Conservation (phyloP, 2,329 filamentous ascomycete genomes). For the Nannizziopsis arthrosporioides region DNA sequence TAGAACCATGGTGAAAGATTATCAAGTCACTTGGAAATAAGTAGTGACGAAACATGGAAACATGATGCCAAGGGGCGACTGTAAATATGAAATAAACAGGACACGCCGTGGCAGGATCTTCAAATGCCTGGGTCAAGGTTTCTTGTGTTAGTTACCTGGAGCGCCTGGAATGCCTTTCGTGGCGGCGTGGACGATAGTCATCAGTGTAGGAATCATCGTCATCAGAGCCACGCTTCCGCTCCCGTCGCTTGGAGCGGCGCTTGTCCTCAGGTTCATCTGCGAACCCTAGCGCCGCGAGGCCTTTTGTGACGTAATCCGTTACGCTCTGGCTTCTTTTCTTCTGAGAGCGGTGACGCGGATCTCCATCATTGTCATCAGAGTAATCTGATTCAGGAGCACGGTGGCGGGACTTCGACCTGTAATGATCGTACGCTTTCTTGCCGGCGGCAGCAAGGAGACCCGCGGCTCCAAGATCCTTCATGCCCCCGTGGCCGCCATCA, state of each 20-base stretch:
- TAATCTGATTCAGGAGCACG: slow-evolving; percentile 19
- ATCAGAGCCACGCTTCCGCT: slow-evolving; percentile 23
- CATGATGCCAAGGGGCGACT: neutral
- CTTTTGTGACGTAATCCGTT: slow-evolving; percentile 35
- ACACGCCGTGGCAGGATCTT: neutral
- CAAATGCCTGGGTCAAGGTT: neutral
- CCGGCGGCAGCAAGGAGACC: slow-evolving; percentile 38
- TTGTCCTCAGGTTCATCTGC: slow-evolving; percentile 17
- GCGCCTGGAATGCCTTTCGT: slow-evolving; percentile 9
- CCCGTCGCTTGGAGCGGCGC: slow-evolving; percentile 18
- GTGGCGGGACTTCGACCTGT: slow-evolving; percentile 32
- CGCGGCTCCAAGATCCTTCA: slow-evolving; percentile 34
- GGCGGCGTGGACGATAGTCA: slow-evolving; percentile 27
- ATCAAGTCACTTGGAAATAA: too few species aligned
- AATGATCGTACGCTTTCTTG: slow-evolving; percentile 36
- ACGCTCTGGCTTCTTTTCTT: slow-evolving; percentile 38
- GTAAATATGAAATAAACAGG: neutral
- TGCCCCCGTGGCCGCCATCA: slow-evolving; percentile 34
- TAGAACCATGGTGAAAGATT: too few species aligned
- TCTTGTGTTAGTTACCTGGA: slow-evolving; percentile 4
- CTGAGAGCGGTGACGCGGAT: slow-evolving; percentile 42
- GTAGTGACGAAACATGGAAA: neutral
- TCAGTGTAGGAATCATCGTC: slow-evolving; percentile 28
- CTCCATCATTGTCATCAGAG: slow-evolving; percentile 39
- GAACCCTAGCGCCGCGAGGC: slow-evolving; percentile 36